Base-by-base conservation (phyloP, 805 yeast species). In the Yarrowia yakushimensis region DNA sequence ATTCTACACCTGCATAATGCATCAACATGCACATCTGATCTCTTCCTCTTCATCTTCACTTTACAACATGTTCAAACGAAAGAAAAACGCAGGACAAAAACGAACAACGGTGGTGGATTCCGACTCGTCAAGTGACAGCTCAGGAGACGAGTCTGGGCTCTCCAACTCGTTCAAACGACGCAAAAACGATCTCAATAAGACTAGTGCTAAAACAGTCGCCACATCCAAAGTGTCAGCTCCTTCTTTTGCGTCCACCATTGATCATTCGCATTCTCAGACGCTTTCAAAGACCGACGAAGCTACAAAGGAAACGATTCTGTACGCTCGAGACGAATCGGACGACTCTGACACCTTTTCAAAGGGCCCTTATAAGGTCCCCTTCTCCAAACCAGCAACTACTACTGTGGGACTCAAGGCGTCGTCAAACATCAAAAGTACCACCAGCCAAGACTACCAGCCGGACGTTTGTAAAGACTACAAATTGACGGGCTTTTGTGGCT, bases 401-500 rank as follows among this genome's bases (percentile, higher is more conserved):
- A 69, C 69, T 33, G 68, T 71, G 18, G 80, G 80, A 0, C 80
- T 76, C 65, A 78, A 76, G 64, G 70, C 77, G 8, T 67, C 78
- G 12, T 48, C 65, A 1, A 81, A 81, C 68, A 79, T 92, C 28
- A 79, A 83, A 46, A 80, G 86, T 12, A 87, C 91, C 0, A 85
- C 89, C 0, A 77, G 85, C 1, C 80, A 87, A 37, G 99, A 94
- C 70, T 94, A 86, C 70, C 97, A 90, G 71, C 92, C 96, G 1
- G 97, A 94, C 70, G 86, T 94, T 1, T 94, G 99, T 71, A 94
- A 93, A 70, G 98, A 94, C 73, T 94, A 82, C 73, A 81, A 84
- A 64, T 88, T 87, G 67, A 92, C 96, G 0, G 99, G 99, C 0
- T 92, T 85, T 71, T 94, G 99, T 79, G 97, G 97, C 6, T 94